Evolutionary conservation across 441 rosid species (phyloP).

Genomic region (Biscutella auriculata): DNA sequence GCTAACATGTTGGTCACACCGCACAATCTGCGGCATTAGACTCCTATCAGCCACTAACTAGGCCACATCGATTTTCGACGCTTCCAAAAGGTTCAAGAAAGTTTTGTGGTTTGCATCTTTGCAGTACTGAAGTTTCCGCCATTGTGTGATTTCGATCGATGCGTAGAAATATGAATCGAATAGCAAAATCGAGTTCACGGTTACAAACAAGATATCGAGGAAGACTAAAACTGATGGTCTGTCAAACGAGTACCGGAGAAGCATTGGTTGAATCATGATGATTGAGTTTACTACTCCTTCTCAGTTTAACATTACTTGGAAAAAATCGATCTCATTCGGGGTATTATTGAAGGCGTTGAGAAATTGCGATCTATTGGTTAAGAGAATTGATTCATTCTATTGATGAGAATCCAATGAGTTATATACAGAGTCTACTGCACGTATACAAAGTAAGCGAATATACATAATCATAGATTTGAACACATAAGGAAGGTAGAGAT

Average conservation of each 20-base stretch:
- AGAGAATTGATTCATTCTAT: too few species aligned
- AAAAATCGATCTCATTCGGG: constrained; percentile 84
- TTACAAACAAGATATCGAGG: constrained; percentile 65
- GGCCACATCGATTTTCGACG: constrained; percentile 61
- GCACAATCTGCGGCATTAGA: constrained; percentile 61
- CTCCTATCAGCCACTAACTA: constrained; percentile 57
- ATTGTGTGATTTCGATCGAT: constrained; percentile 78
- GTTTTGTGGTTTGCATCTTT: constrained; percentile 74
- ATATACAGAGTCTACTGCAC: too few species aligned
- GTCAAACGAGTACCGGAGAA: constrained; percentile 71
- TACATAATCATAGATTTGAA: too few species aligned
- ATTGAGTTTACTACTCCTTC: constrained; percentile 84
- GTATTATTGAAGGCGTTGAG: constrained; percentile 75
- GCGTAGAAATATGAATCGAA: constrained; percentile 83
- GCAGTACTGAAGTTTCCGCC: constrained; percentile 77
- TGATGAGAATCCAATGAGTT: too few species aligned
- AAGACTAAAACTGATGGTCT: constrained; percentile 93
- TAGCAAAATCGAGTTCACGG: constrained; percentile 66
- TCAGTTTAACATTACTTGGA: constrained; percentile 74
- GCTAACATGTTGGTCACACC: constrained; percentile 86
- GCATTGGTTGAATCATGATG: constrained; percentile 88
- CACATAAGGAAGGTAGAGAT: too few species aligned
- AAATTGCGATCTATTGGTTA: too few species aligned
- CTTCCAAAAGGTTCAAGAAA: constrained; percentile 68
- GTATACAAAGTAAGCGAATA: too few species aligned